Evolutionary conservation across 2,329 filamentous ascomycete species (phyloP).

Genomic region (Laburnicola sp.): DNA sequence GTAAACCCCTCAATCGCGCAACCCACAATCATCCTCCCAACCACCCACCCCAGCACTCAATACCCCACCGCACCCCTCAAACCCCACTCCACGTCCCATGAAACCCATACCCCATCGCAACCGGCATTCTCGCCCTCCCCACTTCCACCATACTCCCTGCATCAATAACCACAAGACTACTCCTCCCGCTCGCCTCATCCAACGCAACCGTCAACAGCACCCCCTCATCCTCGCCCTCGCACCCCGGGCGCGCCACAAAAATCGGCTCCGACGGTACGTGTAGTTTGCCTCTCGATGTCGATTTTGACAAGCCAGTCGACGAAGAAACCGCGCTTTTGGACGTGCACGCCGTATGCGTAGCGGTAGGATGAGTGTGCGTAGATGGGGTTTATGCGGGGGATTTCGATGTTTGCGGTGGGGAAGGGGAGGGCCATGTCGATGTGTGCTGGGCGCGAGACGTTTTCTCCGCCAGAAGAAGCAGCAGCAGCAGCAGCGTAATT

Average conservation of each 20-base stretch:
- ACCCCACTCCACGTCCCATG: constrained; percentile 9
- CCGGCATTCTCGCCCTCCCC: constrained; percentile 9
- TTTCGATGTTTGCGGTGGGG: constrained; percentile 8
- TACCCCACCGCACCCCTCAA: not conserved
- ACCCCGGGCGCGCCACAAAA: constrained; percentile 7
- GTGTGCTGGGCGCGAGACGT: not conserved
- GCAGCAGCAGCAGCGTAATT: no score
- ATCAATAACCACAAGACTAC: constrained; percentile 11
- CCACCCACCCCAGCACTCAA: no score
- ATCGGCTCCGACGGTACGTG: constrained; percentile 12
- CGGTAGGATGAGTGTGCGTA: constrained; percentile 9
- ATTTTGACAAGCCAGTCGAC: constrained; percentile 13
- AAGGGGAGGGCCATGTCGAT: constrained; percentile 3
- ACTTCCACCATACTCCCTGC: constrained; percentile 11
- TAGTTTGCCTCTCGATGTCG: constrained; percentile 8
- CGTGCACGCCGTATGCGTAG: constrained; percentile 13
- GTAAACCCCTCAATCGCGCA: not conserved
- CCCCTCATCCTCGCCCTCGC: constrained; percentile 10
- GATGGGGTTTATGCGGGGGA: constrained; percentile 12
- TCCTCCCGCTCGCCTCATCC: constrained; percentile 1
- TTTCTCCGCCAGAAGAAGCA: no score
- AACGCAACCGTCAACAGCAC: constrained; percentile 9
- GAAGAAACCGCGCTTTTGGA: constrained; percentile 10
- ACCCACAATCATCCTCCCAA: no score
- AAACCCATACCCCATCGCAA: constrained; percentile 15